Percentiles rank a stretch among this genome's conserved stretches.
Conservation (phyloP, 2,329 filamentous ascomycete genomes). For the Apiospora koreana region DNA sequence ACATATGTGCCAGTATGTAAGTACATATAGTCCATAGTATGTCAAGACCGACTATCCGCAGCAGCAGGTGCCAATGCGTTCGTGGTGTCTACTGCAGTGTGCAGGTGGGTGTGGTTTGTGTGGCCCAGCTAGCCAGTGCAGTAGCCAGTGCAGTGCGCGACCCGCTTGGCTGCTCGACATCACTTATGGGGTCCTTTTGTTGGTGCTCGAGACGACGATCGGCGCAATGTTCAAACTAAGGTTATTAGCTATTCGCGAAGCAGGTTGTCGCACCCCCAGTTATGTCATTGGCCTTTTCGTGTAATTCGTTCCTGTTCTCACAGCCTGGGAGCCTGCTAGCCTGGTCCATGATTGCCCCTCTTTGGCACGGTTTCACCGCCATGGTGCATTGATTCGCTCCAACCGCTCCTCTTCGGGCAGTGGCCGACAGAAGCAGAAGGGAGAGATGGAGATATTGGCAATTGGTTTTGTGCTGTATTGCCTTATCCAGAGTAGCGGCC, state of each 20-base stretch:
- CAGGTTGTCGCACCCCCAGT: constrained; percentile 2
- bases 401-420: background rate
- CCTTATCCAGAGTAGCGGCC: background rate
- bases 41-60: background rate
- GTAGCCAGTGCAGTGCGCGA: background rate
- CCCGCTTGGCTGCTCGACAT: constrained; percentile 7
- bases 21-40: background rate
- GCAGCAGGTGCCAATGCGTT: background rate
- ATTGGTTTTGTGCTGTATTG: background rate
- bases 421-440: background rate
- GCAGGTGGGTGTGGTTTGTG: background rate
- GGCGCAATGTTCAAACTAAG: constrained; percentile 6
- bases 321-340: no score
- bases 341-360: constrained; percentile 3
- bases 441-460: background rate
- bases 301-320: constrained; percentile 1
- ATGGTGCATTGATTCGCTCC: background rate
- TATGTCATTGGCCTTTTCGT: constrained; percentile 2
- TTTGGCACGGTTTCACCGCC: constrained; percentile 8
- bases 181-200: background rate
- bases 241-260: constrained; percentile 3
- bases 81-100: background rate
- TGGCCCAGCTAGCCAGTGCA: no score
- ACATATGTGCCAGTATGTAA: no score
- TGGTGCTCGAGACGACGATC: constrained; percentile 4